Base-by-base conservation (phyloP, 2,329 filamentous ascomycete genomes). In the Colletotrichum sp. region DNA sequence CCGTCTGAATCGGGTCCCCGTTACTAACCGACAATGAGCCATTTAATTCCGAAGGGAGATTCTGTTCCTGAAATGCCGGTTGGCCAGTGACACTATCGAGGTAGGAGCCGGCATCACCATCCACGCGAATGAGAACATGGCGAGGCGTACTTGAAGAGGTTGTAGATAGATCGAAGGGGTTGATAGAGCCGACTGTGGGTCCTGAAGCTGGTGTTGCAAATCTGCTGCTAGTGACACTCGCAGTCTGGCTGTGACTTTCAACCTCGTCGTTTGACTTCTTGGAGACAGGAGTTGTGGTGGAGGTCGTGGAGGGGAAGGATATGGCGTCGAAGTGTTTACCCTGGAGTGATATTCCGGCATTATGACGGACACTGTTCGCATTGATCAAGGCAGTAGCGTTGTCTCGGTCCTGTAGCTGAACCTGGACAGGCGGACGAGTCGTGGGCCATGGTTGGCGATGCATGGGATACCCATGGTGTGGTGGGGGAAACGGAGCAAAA, bases 401-500 rank as follows among this genome's bases (percentile, higher is more conserved):
- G 16, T 75, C 70, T 27, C 70, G 55, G 43, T 73, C 70, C 39
- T 75, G 73, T 27, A 60, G 32, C 27, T 61, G 62, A 13, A 43
- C 70, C 64, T 75, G 73, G 56, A 64, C 55, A 15, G 69, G 32
- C 22, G 43, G 64, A 25, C 73, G 73, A n/a, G 70, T 48, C n/a
- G 43, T 56, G 43, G 69, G 73, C 73, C 73, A 73, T 75, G 66
- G 73, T 61, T 72, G 69, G 62, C 69, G 56, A 64, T 75, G 70
- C 70, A 75, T 75, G 69, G 66, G 69, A 68, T 66, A 73, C 64
- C 73, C 73, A 75, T 75, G 73, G 27, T 64, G 73, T 30, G 73
- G 64, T 32, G 69, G 36, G 34, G 69, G 73, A 64, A 75, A 73
- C 39, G 62, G 62, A 58, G 48, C 62, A 67, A 75, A 75, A 27